These are phyloP conservation scores for Cladosporium oxysporum DNA, from an alignment of 2,329 filamentous ascomycete genomes.

Conservation along the genomic window DNA sequence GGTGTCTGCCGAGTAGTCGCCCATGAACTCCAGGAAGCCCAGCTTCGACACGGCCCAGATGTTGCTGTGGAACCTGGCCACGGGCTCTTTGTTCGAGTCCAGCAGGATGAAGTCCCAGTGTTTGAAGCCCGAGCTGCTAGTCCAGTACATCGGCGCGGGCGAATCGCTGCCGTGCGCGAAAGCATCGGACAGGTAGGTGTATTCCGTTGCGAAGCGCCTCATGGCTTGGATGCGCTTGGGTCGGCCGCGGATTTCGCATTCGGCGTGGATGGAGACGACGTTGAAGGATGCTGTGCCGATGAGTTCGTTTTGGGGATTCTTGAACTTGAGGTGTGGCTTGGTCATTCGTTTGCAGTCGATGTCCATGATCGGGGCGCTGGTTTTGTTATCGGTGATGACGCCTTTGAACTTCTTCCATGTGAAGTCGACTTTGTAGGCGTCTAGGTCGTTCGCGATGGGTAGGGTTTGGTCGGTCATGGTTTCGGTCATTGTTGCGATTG, in stretches of 20 bases:
- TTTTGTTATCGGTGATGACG: conserved; percentile 5
- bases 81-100: conserved; percentile 17
- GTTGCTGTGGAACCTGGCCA: conserved; percentile 19
- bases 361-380: conserved; percentile 4
- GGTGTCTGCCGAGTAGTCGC: conserved; percentile 1
- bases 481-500: background rate
- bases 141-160: conserved; percentile 16
- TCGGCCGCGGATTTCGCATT: conserved; percentile 10
- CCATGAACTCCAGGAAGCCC: conserved; percentile 20
- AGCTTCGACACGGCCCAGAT: conserved; percentile 19
- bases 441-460: background rate
- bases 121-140: conserved; percentile 14
- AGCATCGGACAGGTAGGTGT: conserved; percentile 15
- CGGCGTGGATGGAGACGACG: conserved; percentile 14
- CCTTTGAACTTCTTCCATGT: conserved; percentile 12
- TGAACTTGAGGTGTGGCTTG: conserved; percentile 12
- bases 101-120: conserved; percentile 21
- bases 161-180: conserved; percentile 2
- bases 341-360: conserved; percentile 12
- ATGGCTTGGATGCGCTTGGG: conserved; percentile 15
- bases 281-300: conserved; percentile 18
- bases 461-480: background rate
- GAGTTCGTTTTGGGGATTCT: background rate
- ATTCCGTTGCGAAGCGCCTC: conserved; percentile 9
- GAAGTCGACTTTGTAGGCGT: conserved; percentile 14